phyloP scores from a whole-genome alignment of 2,329 filamentous ascomycete species.

The Xylaria sp. region DNA sequence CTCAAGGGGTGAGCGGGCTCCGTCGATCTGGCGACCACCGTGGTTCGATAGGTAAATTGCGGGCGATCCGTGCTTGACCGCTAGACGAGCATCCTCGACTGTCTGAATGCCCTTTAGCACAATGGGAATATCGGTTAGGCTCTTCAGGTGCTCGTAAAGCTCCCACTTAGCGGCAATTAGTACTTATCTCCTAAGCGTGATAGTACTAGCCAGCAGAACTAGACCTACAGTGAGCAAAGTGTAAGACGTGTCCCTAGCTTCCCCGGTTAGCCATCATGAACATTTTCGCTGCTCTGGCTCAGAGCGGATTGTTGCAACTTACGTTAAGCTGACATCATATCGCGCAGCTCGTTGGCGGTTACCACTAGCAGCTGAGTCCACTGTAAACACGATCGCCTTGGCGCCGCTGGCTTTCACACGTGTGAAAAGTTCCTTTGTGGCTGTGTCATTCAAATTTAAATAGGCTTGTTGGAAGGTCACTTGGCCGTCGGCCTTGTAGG shows the following conservation, averaged over 20 bases:
- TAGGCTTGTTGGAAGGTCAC: slow-evolving; percentile 48
- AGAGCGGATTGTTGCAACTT: slow-evolving; percentile 17
- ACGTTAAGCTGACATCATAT: slow-evolving; percentile 42
- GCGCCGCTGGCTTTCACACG: slow-evolving; percentile 37
- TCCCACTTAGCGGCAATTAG: slow-evolving; percentile 29
- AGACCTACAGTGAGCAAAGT: slow-evolving; percentile 18
- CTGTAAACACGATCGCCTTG: slow-evolving; percentile 47
- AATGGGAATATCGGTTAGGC: slow-evolving; percentile 13
- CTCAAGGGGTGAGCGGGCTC: slow-evolving; percentile 47
- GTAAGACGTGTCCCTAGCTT: slow-evolving; percentile 10
- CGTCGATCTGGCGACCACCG: slow-evolving; percentile 52
- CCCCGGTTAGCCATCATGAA: background rate
- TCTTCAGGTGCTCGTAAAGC: slow-evolving; percentile 20
- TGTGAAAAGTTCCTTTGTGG: slow-evolving; percentile 40
- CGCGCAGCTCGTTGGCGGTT: slow-evolving; percentile 44
- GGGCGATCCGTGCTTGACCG: slow-evolving; percentile 45
- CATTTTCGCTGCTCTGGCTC: background rate
- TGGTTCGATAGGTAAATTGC: slow-evolving; percentile 53
- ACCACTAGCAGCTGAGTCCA: slow-evolving; percentile 44
- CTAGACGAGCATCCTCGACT: slow-evolving; percentile 49
- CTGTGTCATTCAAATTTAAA: slow-evolving; percentile 43
- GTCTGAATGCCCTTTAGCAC: slow-evolving; percentile 50
- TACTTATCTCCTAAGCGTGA: background rate
- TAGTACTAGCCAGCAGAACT: background rate
- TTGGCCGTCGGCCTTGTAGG: slow-evolving; percentile 41